Percentiles rank a stretch among this genome's conserved stretches.
These are phyloP conservation scores for Nicotiana obtusifolia DNA, from an alignment of 257 asterid genomes.

Conservation along the genomic window DNA sequence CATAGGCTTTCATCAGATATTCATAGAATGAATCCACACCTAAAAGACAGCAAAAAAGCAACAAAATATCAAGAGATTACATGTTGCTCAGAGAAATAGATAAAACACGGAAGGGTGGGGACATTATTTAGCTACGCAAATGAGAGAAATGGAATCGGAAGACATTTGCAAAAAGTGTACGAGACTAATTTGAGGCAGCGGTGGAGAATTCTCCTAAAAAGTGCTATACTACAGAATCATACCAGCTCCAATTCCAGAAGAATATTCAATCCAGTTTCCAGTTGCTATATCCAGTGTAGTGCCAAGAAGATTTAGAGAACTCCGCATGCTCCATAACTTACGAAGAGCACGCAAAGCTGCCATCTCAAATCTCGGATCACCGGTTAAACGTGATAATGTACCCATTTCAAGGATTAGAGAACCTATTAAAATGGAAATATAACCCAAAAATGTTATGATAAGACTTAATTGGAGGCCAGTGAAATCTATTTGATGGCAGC, in stretches of 20 bases:
- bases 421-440: conserved; percentile 40
- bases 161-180: neutral
- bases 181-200: neutral
- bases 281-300: conserved; percentile 86
- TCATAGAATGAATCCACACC: conserved; percentile 98
- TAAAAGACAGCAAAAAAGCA: conserved; percentile 23
- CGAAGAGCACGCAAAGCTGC: conserved; percentile 91
- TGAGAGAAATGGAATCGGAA: neutral
- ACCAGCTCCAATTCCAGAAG: conserved; percentile 99
- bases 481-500: neutral
- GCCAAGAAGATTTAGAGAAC: conserved; percentile 88
- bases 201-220: neutral
- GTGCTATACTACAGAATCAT: conserved; percentile 7
- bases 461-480: neutral
- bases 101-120: neutral
- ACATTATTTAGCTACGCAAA: neutral
- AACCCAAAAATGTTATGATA: conserved; percentile 13
- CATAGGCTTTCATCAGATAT: conserved; percentile 82
- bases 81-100: neutral
- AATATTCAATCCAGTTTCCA: conserved; percentile 87
- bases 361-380: conserved; percentile 81
- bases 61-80: neutral
- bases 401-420: conserved; percentile 99
- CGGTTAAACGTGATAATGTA: conserved; percentile 80
- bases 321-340: conserved; percentile 96